These are phyloP conservation scores for Nicotiana paniculata DNA, from an alignment of 257 asterid genomes.

Conservation along the genomic window DNA sequence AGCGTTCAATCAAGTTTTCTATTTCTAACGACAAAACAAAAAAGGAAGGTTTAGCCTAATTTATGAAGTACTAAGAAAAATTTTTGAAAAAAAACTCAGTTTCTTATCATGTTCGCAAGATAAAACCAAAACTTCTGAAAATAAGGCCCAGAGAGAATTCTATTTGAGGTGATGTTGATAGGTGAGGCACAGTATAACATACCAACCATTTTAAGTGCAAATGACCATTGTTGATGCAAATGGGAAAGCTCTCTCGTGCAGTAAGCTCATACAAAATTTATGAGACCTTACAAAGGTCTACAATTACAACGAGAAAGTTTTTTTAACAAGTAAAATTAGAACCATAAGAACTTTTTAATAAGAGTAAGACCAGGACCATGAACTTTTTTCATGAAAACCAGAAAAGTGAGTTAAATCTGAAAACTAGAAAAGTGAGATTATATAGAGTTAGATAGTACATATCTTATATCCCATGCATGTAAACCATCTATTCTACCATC, in stretches of 20 bases:
- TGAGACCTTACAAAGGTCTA: neutral
- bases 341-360: neutral
- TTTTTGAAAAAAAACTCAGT: neutral
- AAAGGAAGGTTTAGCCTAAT: neutral
- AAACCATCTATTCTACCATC: neutral
- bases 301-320: neutral
- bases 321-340: neutral
- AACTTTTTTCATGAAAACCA: neutral
- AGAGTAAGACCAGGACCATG: neutral
- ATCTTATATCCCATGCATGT: neutral
- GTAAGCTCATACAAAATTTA: neutral
- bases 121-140: neutral
- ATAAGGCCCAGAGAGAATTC: neutral
- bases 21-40: constrained; percentile 15
- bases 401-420: neutral
- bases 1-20: neutral
- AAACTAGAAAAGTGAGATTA: neutral
- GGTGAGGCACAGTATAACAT: neutral
- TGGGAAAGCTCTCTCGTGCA: neutral
- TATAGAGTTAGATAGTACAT: neutral
- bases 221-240: neutral
- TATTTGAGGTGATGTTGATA: neutral
- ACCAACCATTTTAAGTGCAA: neutral
- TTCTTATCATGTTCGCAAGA: neutral
- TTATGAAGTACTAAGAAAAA: neutral